Evolutionary conservation across 2,329 filamentous ascomycete species (phyloP), one percentile per base, ranked within the genome.

Genomic region (Aspergillus fumigatus): DNA sequence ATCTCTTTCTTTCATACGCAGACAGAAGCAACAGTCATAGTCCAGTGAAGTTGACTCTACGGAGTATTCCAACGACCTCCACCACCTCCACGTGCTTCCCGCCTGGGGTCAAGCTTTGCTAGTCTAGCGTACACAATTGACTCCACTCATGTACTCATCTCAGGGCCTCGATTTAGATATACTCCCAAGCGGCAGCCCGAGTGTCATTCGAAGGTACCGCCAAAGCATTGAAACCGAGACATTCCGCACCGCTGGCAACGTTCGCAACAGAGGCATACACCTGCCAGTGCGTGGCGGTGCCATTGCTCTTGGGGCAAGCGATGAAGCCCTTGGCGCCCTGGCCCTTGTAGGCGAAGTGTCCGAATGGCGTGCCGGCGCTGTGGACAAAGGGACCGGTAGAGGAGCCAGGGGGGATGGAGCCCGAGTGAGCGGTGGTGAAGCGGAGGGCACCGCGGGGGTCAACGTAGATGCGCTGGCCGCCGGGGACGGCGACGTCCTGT

Each of bases 391-490:
- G 79, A 1, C 77, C 78, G 7, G 71, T 57, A 45, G 78, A 71
- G 9, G 82, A 79, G 26, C 82, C 83, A 0, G 70, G 59, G 0
- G 84, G 83, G 2, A 79, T 77, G 55, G 67, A 73, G 3, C 67
- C 70, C 0, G 82, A 85, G 72, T 87, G 84, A 0, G 84, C 77
- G n/a, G 65, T 59, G 0, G 84, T 83, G 73, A 82, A 88, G 54
- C 77, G 75, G 54, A 88, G 69, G 7, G 77, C 72, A 8, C 85
- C 86, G 32, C 75, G 69, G 3, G 78, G 73, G 5, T 73, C 75
- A 54, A 88, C 77, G 68, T 83, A 88, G 61, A 86, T 78, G 56
- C 75, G 67, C 66, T 88, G 85, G 26, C 85, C 85, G 45, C 85
- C 85, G 4, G 85, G 84, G 3, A 87, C 85, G 29, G 77, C 65